These are phyloP conservation scores for Aspergillus sp. DNA, from an alignment of 2,329 filamentous ascomycete genomes.

Conservation along the genomic window DNA sequence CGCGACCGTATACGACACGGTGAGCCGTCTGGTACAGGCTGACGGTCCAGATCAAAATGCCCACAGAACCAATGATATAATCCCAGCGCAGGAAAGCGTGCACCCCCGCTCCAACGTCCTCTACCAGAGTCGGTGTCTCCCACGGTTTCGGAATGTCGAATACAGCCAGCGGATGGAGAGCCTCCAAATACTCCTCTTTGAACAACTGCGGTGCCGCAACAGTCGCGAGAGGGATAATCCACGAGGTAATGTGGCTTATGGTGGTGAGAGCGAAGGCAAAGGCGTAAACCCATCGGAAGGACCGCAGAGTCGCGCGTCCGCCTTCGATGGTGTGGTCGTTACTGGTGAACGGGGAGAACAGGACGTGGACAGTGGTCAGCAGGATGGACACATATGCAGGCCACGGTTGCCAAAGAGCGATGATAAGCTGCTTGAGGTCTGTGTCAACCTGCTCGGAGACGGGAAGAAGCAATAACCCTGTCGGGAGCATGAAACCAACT, in stretches of 20 bases:
- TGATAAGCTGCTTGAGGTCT: slow-evolving; percentile 52
- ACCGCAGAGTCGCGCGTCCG: slow-evolving; percentile 33
- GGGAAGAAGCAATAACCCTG: slow-evolving; percentile 49
- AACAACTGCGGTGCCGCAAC: slow-evolving; percentile 42
- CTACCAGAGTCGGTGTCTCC: slow-evolving; percentile 33
- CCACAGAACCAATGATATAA: slow-evolving; percentile 48
- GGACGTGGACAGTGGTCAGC: slow-evolving; percentile 36
- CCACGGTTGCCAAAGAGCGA: slow-evolving; percentile 58
- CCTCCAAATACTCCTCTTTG: slow-evolving; percentile 33
- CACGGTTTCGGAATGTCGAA: slow-evolving; percentile 44
- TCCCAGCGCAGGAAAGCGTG: slow-evolving; percentile 57
- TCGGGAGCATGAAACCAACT: slow-evolving; percentile 52
- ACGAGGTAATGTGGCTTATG: slow-evolving; percentile 46
- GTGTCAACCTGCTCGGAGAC: slow-evolving; percentile 44
- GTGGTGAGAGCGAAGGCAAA: slow-evolving; percentile 48
- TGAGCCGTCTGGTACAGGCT: slow-evolving; percentile 40
- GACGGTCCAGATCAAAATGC: slow-evolving; percentile 52
- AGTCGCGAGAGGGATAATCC: slow-evolving; percentile 47
- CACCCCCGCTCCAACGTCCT: slow-evolving; percentile 46
- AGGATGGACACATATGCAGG: slow-evolving; percentile 52
- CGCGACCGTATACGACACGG: slow-evolving; percentile 30
- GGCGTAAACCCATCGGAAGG: slow-evolving; percentile 46
- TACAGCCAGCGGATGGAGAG: slow-evolving; percentile 45
- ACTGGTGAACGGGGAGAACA: slow-evolving; percentile 30
- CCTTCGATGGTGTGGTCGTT: slow-evolving; percentile 28